Percentiles rank a stretch among this genome's conserved stretches.
These are phyloP conservation scores for Rusavskia elegans DNA, from an alignment of 495 filamentous ascomycete genomes.

Conservation along the genomic window DNA sequence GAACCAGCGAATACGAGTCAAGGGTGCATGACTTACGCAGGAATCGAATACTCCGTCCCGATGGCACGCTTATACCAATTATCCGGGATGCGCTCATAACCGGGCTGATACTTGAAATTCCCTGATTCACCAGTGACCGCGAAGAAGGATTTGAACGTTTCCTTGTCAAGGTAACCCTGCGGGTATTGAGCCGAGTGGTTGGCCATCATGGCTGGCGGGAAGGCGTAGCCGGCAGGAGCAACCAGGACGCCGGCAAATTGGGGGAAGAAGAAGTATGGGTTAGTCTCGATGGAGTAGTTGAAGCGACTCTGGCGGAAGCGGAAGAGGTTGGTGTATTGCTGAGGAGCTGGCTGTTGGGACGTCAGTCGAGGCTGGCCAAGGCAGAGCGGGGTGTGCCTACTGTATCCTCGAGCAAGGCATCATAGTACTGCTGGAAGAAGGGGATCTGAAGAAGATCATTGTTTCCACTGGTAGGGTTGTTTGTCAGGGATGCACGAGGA, in stretches of 20 bases:
- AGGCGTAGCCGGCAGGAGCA: slow-evolving; percentile 30
- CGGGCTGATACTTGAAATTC: slow-evolving; percentile 26
- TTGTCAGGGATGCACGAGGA: not conserved
- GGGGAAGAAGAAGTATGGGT: slow-evolving; percentile 37
- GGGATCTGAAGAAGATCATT: slow-evolving; percentile 15
- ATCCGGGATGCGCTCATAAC: slow-evolving; percentile 37
- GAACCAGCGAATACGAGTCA: not conserved
- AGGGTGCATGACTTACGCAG: not conserved
- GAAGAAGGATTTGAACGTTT: slow-evolving; percentile 31
- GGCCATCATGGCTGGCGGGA: slow-evolving; percentile 27
- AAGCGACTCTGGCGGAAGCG: slow-evolving; percentile 18
- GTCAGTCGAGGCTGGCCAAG: not conserved
- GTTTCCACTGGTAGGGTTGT: slow-evolving; percentile 8
- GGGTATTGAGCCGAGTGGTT: slow-evolving; percentile 32
- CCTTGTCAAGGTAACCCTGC: slow-evolving; percentile 25
- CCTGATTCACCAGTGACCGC: slow-evolving; percentile 24
- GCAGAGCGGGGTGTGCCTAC: not conserved
- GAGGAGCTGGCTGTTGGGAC: slow-evolving; percentile 2
- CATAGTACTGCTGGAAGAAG: slow-evolving; percentile 13
- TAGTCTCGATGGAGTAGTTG: slow-evolving; percentile 30
- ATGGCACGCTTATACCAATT: slow-evolving; percentile 43
- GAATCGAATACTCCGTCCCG: slow-evolving; percentile 18
- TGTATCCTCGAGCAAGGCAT: slow-evolving; percentile 5
- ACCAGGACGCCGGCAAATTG: slow-evolving; percentile 31
- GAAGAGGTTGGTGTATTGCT: slow-evolving; percentile 5